These are phyloP conservation scores for Penicillium flavigenum DNA, from an alignment of 495 filamentous ascomycete species.

Conservation along the genomic window DNA sequence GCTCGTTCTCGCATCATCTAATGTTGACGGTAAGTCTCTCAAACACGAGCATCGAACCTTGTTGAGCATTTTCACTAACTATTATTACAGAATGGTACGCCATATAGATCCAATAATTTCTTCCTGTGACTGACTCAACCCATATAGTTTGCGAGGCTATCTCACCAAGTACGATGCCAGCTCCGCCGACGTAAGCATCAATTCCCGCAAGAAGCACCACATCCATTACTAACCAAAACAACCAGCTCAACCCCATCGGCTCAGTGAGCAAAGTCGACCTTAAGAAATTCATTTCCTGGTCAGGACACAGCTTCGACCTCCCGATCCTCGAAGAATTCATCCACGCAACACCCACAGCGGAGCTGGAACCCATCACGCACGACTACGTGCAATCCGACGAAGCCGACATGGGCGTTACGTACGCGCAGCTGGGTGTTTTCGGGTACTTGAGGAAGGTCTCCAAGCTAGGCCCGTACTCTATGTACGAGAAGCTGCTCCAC, in stretches of 20 bases:
- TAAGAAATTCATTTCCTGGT: conserved; percentile 74
- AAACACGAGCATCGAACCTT: background rate
- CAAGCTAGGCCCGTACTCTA: conserved; percentile 71
- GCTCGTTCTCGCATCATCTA: conserved; percentile 63
- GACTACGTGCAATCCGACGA: conserved; percentile 58
- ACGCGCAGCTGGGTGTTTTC: conserved; percentile 56
- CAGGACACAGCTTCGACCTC: conserved; percentile 59
- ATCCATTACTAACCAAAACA: conserved; percentile 10
- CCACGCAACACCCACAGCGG: conserved; percentile 73
- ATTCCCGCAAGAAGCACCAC: background rate
- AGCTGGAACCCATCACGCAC: conserved; percentile 76
- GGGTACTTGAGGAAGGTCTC: conserved; percentile 66
- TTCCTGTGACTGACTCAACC: conserved; percentile 6
- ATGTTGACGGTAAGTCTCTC: conserved; percentile 46
- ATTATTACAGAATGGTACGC: conserved; percentile 37
- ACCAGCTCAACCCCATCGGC: conserved; percentile 66
- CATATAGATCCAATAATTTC: background rate
- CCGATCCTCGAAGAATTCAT: conserved; percentile 75
- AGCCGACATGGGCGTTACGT: conserved; percentile 69
- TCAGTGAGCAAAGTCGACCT: conserved; percentile 72
- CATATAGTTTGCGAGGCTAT: conserved; percentile 60
- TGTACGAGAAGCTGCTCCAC: conserved; percentile 68
- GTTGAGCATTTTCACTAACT: conserved; percentile 13
- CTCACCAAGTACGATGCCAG: conserved; percentile 69
- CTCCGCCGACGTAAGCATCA: conserved; percentile 51